Base-by-base conservation (phyloP, 2,329 filamentous ascomycete species). In the Purpureocillium takamizusanense region DNA sequence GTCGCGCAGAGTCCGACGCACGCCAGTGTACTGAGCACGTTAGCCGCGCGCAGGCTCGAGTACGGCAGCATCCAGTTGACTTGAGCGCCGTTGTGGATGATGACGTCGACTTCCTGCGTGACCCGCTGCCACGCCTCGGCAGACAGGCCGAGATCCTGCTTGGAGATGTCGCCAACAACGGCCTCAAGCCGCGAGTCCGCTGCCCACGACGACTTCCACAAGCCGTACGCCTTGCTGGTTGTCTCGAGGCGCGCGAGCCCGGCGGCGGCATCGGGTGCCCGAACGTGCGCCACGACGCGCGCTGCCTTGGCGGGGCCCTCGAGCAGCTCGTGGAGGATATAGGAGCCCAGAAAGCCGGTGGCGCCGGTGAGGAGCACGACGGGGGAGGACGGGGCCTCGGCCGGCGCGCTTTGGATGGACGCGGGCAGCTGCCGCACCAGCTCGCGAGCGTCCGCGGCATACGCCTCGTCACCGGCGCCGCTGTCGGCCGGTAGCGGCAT, bases 281-380 rank as follows among this genome's bases (percentile, higher is more conserved):
- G 69, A 36, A 65, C 67, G 17, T 77, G 70, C 6, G 83, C 59
- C 1, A 76, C 84, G 21, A 72, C 68, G 18, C 70, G 57, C 4
- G 70, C 52, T 41, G 77, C 76, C 55, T 81, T 79, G 30, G 78
- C 78, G 37, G 53, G 44, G 37, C 88, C 86, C 39, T 74, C 74
- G 25, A 94, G 66, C 10, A 95, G 67, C n/a, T n/a, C n/a, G n/a
- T n/a, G n/a, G n/a, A n/a, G n/a, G n/a, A n/a, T n/a, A 53, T 88
- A 94, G 0, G 85, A 75, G 21, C 89, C 89, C 15, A 95, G 62
- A 67, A 95, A 95, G 16, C 55, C 55, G 2, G 54, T 95, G 4
- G 86, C 87, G 32, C 90, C 88, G 3, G 89, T 95, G 5, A 95
- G 64, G 59, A 95, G 84, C 10, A 92, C n/a, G n/a, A n/a, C n/a